phyloP scores from a whole-genome alignment of 305 asterid species.

The Fraxinus greggii region DNA sequence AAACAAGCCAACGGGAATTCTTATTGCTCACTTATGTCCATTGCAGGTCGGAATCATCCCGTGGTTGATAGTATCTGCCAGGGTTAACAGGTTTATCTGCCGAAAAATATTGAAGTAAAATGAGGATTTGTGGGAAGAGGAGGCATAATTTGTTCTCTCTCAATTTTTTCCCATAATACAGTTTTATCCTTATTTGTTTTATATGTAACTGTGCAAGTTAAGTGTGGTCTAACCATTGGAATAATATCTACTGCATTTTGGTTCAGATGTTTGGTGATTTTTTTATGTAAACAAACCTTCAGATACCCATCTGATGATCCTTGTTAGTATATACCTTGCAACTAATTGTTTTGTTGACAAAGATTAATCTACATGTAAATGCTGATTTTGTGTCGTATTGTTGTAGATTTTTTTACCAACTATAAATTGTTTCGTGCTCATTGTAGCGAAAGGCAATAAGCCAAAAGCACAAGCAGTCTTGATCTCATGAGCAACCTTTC shows the following conservation, averaged over 20 bases:
- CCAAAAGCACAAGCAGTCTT: no score
- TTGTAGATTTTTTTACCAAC: no score
- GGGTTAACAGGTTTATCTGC: constrained; percentile 65
- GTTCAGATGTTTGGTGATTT: background rate
- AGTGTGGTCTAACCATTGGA: background rate
- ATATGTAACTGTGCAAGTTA: background rate
- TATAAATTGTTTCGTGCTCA: no score
- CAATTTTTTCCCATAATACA: background rate
- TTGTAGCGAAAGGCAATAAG: no score
- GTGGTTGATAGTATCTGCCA: constrained; percentile 65
- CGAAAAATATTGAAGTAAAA: constrained; percentile 44
- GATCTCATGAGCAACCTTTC: no score
- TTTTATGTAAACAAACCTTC: background rate
- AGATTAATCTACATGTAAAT: background rate
- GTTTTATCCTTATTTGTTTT: background rate
- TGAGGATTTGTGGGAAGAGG: constrained; percentile 3
- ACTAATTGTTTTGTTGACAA: background rate
- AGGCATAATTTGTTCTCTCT: background rate
- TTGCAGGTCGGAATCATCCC: constrained; percentile 86
- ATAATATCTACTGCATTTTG: background rate
- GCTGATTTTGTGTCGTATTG: background rate
- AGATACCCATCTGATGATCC: background rate
- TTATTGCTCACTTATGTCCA: constrained; percentile 9
- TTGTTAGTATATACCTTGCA: background rate
- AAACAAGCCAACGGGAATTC: background rate